These are phyloP conservation scores for Paecilomyces dactylethromorphus DNA, from an alignment of 2,329 filamentous ascomycete genomes.

Conservation along the genomic window DNA sequence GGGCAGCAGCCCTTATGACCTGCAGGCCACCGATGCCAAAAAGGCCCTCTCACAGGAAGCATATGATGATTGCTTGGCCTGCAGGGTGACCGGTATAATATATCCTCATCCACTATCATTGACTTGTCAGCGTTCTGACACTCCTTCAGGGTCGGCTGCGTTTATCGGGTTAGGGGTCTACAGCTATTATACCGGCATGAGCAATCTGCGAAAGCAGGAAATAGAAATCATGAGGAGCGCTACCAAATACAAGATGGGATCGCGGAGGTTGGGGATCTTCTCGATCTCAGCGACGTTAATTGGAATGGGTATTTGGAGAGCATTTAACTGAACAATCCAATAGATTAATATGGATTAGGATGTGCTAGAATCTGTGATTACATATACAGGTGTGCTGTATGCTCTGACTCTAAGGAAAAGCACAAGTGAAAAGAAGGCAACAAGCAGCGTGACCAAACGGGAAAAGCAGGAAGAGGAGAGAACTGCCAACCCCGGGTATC, in stretches of 20 bases:
- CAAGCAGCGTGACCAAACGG: constrained; percentile 1
- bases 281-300: constrained; percentile 61
- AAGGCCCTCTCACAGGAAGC: constrained; percentile 42
- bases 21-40: constrained; percentile 54
- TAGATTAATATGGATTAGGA: not conserved
- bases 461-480: constrained; percentile 13
- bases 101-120: not conserved
- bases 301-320: constrained; percentile 64
- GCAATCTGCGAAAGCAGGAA: constrained; percentile 62
- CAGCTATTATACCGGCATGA: constrained; percentile 68
- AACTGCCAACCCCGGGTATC: constrained; percentile 29
- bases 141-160: constrained; percentile 58
- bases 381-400: not conserved
- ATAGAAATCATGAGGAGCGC: constrained; percentile 58
- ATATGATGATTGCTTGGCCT: constrained; percentile 61
- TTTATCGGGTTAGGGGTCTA: constrained; percentile 71
- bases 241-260: constrained; percentile 66
- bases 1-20: constrained; percentile 46
- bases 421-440: not conserved
- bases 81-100: constrained; percentile 61
- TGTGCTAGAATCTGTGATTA: not conserved
- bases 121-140: not conserved
- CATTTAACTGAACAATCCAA: constrained; percentile 45
- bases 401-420: not conserved
- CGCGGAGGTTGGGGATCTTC: constrained; percentile 60